These are phyloP conservation scores for Paratrimastix pyriformis DNA, from an alignment of 78 protist genomes.

Conservation along the genomic window DNA sequence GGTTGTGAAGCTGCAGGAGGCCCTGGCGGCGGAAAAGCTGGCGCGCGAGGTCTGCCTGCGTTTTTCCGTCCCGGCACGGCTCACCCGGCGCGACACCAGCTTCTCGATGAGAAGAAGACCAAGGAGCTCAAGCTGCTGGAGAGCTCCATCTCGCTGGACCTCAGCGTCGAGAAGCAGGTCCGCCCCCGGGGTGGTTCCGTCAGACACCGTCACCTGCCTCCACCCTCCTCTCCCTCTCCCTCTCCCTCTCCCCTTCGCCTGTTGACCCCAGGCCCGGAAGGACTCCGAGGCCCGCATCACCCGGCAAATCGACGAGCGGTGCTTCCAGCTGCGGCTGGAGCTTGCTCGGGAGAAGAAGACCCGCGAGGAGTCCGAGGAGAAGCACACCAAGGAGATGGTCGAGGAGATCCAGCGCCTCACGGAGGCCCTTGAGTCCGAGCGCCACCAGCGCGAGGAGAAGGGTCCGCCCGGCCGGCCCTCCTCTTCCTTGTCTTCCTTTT, in stretches of 20 bases:
- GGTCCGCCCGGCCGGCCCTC: too few species aligned
- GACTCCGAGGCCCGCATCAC: conserved; percentile 26
- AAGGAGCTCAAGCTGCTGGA: conserved; percentile 43
- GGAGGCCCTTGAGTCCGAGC: too few species aligned
- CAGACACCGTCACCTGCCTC: background rate
- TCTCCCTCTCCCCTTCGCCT: background rate
- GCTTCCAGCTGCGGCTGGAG: background rate
- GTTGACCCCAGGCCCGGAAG: too few species aligned
- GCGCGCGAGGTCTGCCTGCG: conserved; percentile 3
- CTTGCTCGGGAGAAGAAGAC: conserved; percentile 4
- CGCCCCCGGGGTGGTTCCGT: background rate
- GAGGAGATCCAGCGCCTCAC: too few species aligned
- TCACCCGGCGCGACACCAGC: too few species aligned
- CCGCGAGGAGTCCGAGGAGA: too few species aligned
- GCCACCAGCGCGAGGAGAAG: too few species aligned
- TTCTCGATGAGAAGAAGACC: conserved; percentile 28
- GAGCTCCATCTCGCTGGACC: conserved; percentile 16
- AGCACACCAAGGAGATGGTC: too few species aligned
- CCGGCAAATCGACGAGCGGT: conserved; percentile 29
- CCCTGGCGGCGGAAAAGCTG: background rate
- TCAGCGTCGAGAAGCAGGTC: conserved; percentile 28
- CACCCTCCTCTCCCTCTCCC: too few species aligned
- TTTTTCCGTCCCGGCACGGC: background rate
- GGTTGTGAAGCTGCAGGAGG: conserved; percentile 19
- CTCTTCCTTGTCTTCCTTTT: too few species aligned